These are phyloP conservation scores for Tricholoma terreum DNA, from an alignment of 768 basidiomycete genomes.

Conservation along the genomic window DNA sequence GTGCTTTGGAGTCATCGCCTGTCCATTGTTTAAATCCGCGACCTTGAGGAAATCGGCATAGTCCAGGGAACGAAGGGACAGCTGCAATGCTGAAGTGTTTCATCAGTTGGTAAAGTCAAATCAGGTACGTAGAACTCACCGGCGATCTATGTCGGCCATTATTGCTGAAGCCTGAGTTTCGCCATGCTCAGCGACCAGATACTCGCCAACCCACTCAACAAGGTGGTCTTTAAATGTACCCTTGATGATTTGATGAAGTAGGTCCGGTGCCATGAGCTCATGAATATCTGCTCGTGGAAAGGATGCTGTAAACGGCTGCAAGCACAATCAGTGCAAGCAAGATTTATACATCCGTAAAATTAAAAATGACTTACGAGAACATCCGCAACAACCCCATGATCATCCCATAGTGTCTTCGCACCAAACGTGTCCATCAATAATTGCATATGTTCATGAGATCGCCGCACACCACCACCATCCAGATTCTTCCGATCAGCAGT, in stretches of 20 bases:
- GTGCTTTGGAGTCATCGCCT: conserved; percentile 28
- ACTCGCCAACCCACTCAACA: conserved; percentile 20
- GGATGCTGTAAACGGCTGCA: conserved; percentile 8
- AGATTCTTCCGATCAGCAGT: conserved; percentile 1
- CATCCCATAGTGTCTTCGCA: neutral
- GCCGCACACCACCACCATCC: neutral
- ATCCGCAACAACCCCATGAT: conserved; percentile 4
- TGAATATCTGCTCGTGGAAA: conserved; percentile 20
- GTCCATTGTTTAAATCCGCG: conserved; percentile 32
- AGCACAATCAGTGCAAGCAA: neutral
- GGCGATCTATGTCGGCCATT: conserved; percentile 32
- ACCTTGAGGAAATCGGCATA: conserved; percentile 22
- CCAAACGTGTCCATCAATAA: neutral
- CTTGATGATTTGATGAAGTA: conserved; percentile 26
- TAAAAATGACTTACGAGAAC: neutral
- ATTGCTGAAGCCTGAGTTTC: conserved; percentile 19
- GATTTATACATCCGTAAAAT: neutral
- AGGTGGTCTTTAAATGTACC: conserved; percentile 3
- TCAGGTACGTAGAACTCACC: conserved; percentile 14
- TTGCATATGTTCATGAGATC: neutral
- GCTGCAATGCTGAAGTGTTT: conserved; percentile 19
- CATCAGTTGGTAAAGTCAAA: neutral
- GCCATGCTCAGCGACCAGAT: conserved; percentile 15
- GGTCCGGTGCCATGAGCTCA: conserved; percentile 24
- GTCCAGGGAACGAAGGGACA: conserved; percentile 8